Conservation (phyloP, 768 basidiomycete genomes). For the Agrocybe pediades region DNA sequence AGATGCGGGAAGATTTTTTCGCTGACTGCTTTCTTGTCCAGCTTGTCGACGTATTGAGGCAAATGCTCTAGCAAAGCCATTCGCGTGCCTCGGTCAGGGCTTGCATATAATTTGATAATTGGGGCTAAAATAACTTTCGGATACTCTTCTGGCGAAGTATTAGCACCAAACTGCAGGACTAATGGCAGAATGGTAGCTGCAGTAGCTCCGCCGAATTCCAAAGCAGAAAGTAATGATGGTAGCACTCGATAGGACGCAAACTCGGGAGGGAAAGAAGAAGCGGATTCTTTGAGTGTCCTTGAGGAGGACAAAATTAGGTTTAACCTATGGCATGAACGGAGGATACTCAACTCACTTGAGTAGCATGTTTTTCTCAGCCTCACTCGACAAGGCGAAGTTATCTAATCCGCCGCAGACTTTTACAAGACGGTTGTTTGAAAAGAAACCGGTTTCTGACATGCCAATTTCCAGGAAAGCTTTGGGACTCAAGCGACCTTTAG, state of each 20-base stretch:
- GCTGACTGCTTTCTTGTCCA: conserved; percentile 82
- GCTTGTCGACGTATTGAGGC: conserved; percentile 78
- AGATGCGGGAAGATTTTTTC: conserved; percentile 94
- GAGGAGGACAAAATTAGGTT: conserved; percentile 15
- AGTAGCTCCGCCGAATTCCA: conserved; percentile 78
- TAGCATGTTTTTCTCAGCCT: conserved; percentile 74
- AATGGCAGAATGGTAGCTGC: conserved; percentile 82
- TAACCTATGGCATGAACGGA: not conserved
- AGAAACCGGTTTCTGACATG: conserved; percentile 85
- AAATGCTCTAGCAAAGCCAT: conserved; percentile 93
- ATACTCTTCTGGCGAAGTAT: conserved; percentile 73
- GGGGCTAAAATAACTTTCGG: conserved; percentile 68
- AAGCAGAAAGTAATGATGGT: conserved; percentile 77
- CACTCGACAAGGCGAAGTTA: conserved; percentile 78
- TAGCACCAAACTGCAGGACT: conserved; percentile 77
- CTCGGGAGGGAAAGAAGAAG: conserved; percentile 79
- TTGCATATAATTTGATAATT: conserved; percentile 81
- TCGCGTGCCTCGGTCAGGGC: conserved; percentile 89
- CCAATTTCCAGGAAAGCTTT: conserved; percentile 80
- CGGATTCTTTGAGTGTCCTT: conserved; percentile 79
- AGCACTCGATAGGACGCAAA: conserved; percentile 87
- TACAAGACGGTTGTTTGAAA: conserved; percentile 78
- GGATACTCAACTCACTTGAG: conserved; percentile 51
- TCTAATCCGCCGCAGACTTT: conserved; percentile 85
- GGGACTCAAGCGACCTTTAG: conserved; percentile 74